Evolutionary conservation across 345 rosid species (phyloP).

Genomic region (Gossypium rotundifolium): DNA sequence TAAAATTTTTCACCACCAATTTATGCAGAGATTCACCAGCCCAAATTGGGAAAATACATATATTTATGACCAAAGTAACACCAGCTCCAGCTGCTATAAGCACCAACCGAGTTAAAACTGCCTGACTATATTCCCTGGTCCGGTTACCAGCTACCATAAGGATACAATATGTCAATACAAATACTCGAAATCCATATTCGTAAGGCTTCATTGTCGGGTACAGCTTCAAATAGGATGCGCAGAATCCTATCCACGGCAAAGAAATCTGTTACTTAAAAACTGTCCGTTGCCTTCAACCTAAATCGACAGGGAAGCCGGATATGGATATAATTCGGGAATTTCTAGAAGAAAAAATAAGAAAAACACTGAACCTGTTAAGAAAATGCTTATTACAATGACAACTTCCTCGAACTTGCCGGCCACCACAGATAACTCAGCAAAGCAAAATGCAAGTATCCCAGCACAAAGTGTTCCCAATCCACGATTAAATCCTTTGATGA

Average conservation of each 20-base stretch:
- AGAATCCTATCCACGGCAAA: constrained; percentile 41
- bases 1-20: constrained; percentile 73
- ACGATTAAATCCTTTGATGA: constrained; percentile 83
- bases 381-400: constrained; percentile 62
- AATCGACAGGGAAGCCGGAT: no score
- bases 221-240: constrained; percentile 59
- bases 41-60: constrained; percentile 89
- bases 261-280: background rate
- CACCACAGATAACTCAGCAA: constrained; percentile 52
- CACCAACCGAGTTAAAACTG: constrained; percentile 60
- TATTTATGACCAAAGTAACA: constrained; percentile 55
- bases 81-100: constrained; percentile 70
- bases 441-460: constrained; percentile 75
- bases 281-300: background rate
- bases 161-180: constrained; percentile 72
- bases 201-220: constrained; percentile 86
- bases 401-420: constrained; percentile 63
- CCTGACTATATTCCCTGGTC: constrained; percentile 62
- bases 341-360: background rate
- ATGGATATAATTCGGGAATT: no score
- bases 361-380: constrained; percentile 44
- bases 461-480: constrained; percentile 84
- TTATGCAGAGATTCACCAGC: constrained; percentile 89
- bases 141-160: constrained; percentile 73
- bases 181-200: constrained; percentile 86